These are phyloP conservation scores for Nemania abortiva DNA, from an alignment of 2,329 filamentous ascomycete species.

Conservation along the genomic window DNA sequence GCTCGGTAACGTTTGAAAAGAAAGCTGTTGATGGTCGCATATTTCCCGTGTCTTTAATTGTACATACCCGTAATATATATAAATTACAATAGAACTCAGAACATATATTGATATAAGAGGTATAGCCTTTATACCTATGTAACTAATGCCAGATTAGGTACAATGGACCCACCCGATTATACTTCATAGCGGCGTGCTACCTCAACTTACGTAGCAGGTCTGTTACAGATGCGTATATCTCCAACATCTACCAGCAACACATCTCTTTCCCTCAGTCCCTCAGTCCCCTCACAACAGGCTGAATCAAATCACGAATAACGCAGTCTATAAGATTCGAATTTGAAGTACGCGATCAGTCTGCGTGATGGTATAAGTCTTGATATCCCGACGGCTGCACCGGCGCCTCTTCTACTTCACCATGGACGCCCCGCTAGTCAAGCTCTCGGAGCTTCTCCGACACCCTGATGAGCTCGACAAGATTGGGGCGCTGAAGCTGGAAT, in stretches of 20 bases:
- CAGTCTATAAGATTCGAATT: background rate
- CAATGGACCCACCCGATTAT: background rate
- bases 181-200: background rate
- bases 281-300: constrained; percentile 9
- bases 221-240: constrained; percentile 5
- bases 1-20: background rate
- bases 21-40: background rate
- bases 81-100: background rate
- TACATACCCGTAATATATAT: no score
- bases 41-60: no score
- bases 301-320: constrained; percentile 1
- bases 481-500: constrained; percentile 87
- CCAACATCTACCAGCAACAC: constrained; percentile 1
- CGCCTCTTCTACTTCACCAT: constrained; percentile 56
- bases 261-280: background rate
- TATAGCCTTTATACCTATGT: background rate
- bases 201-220: background rate
- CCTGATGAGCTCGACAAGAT: constrained; percentile 99
- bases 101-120: background rate
- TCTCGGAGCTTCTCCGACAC: constrained; percentile 92
- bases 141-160: background rate
- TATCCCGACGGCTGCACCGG: constrained; percentile 44
- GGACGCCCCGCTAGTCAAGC: constrained; percentile 80
- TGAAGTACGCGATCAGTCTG: background rate
- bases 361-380: constrained; percentile 47